Evolutionary conservation across 495 filamentous ascomycete species (phyloP).

Genomic region (Cercophora scortea): DNA sequence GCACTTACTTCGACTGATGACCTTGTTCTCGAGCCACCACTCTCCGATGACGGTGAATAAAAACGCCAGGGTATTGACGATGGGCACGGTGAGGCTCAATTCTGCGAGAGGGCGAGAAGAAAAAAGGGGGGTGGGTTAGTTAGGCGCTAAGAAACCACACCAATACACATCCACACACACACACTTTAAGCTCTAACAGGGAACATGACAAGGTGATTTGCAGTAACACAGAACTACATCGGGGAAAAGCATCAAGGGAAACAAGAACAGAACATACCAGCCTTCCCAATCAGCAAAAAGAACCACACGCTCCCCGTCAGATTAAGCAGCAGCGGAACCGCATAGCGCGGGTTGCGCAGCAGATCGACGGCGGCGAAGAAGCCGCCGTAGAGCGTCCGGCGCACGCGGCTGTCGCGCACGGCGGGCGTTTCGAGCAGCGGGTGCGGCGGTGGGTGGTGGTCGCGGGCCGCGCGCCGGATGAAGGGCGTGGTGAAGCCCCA

Average conservation of each 20-base stretch:
- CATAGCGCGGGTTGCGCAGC: conserved; percentile 72
- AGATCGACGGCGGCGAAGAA: conserved; percentile 73
- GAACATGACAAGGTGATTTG: neutral
- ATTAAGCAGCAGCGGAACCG: conserved; percentile 78
- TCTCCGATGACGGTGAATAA: conserved; percentile 92
- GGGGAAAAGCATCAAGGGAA: neutral
- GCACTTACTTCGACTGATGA: conserved; percentile 63
- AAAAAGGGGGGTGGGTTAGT: neutral
- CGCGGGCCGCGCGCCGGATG: conserved; percentile 59
- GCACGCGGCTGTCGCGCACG: conserved; percentile 42
- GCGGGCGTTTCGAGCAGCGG: conserved; percentile 33
- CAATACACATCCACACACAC: neutral
- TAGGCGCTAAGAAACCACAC: neutral
- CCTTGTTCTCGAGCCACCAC: conserved; percentile 89
- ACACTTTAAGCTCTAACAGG: neutral
- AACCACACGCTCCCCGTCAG: conserved; percentile 97
- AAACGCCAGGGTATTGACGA: conserved; percentile 90
- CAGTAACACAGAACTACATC: neutral
- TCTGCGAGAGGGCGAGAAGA: conserved; percentile 42
- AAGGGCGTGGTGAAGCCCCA: conserved; percentile 75
- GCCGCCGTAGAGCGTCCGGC: conserved; percentile 45
- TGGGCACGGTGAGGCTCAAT: conserved; percentile 85
- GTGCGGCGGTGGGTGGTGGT: conserved; percentile 47
- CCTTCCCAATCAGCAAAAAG: conserved; percentile 86
- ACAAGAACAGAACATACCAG: conserved; percentile 43